Evolutionary conservation across 768 basidiomycete species (phyloP).

Genomic region (Chalciporus sphaerocephalus): DNA sequence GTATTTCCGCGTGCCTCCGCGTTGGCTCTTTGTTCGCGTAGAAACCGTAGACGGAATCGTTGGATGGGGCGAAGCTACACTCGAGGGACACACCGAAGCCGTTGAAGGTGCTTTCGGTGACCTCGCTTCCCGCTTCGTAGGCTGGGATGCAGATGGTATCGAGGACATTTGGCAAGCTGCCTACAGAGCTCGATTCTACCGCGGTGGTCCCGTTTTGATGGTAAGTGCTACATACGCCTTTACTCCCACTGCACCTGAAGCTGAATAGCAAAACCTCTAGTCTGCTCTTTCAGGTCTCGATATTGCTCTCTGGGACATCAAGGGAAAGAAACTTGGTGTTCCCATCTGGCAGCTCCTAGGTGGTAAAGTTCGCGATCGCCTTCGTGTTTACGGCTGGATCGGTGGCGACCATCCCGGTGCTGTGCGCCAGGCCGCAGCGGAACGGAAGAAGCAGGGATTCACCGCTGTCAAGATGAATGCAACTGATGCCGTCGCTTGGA

Average conservation of each 20-base stretch:
- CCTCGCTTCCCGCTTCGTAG: slow-evolving; percentile 55
- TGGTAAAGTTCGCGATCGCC: slow-evolving; percentile 58
- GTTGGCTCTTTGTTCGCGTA: slow-evolving; percentile 73
- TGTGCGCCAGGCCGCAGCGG: slow-evolving; percentile 48
- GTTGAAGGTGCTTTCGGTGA: slow-evolving; percentile 63
- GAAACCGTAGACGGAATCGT: slow-evolving; percentile 58
- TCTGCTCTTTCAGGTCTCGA: slow-evolving; percentile 58
- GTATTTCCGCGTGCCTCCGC: slow-evolving; percentile 65
- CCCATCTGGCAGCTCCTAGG: slow-evolving; percentile 64
- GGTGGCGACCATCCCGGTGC: slow-evolving; percentile 44
- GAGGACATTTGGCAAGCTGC: slow-evolving; percentile 71
- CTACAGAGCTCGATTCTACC: slow-evolving; percentile 66
- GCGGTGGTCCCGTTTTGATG: slow-evolving; percentile 70
- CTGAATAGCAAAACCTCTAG: slow-evolving; percentile 18
- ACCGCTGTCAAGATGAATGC: slow-evolving; percentile 74
- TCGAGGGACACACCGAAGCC: slow-evolving; percentile 71
- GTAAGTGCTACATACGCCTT: slow-evolving; percentile 24
- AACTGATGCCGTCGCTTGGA: slow-evolving; percentile 47
- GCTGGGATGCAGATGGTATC: slow-evolving; percentile 60
- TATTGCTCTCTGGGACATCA: slow-evolving; percentile 75
- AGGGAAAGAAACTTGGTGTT: slow-evolving; percentile 70
- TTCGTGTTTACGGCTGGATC: slow-evolving; percentile 60
- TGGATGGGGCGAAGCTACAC: slow-evolving; percentile 73
- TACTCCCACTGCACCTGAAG: neutral
- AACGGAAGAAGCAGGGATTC: slow-evolving; percentile 59